These are phyloP conservation scores for Schizochytrium sp. DNA, from an alignment of 108 stramenopile species.

Conservation along the genomic window DNA sequence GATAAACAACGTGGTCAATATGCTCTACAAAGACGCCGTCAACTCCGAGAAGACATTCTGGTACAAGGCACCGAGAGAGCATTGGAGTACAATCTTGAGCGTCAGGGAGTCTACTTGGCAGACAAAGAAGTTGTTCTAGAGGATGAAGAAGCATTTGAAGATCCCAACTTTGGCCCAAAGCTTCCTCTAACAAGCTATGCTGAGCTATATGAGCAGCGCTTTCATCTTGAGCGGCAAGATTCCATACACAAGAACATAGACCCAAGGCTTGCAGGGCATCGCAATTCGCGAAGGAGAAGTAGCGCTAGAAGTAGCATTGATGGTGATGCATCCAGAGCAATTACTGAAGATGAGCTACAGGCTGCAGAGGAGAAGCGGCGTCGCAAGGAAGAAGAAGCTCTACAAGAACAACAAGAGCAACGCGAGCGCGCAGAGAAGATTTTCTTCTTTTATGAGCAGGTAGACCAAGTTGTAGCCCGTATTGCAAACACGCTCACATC, in stretches of 20 bases:
- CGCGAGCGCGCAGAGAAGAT: slow-evolving; percentile 34
- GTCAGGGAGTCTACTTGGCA: background rate
- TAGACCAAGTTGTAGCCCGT: slow-evolving; percentile 51
- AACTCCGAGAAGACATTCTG: background rate
- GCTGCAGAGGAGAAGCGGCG: background rate
- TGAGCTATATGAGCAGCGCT: background rate
- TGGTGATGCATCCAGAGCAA: background rate
- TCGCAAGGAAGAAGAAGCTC: background rate
- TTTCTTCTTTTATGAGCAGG: slow-evolving; percentile 50
- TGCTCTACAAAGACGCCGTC: background rate
- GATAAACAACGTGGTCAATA: slow-evolving; percentile 8
- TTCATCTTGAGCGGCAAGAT: too few relatives aligned
- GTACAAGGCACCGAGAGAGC: background rate
- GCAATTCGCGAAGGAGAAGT: background rate
- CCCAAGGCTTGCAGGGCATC: background rate
- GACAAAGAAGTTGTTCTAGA: background rate
- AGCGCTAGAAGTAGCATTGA: background rate
- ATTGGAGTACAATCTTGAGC: background rate
- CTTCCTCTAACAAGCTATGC: background rate
- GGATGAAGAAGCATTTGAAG: background rate
- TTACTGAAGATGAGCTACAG: too few relatives aligned
- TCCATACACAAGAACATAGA: background rate
- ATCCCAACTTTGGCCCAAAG: background rate
- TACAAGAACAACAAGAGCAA: background rate
- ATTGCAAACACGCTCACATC: slow-evolving; percentile 21